Conservation (phyloP, 2,329 filamentous ascomycete species). For the Cladosporium velox region DNA sequence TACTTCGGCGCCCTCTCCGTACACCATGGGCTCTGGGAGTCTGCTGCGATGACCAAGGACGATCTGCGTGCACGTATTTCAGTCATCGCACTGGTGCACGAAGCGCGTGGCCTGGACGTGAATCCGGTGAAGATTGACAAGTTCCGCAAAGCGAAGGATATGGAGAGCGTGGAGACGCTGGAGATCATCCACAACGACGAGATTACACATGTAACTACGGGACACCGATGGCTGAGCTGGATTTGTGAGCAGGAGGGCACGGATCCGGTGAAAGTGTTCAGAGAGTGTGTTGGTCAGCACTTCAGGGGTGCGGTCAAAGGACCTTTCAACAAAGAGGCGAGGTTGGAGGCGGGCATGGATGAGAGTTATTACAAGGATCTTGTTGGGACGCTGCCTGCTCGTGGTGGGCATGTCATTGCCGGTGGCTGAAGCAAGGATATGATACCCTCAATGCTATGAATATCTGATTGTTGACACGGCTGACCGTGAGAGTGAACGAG, state of each 20-base stretch:
- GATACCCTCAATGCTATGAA: background rate
- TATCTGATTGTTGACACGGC: background rate
- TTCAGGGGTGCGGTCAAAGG: conserved; percentile 24
- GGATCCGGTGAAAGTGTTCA: conserved; percentile 24
- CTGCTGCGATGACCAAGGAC: conserved; percentile 20
- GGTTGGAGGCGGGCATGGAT: conserved; percentile 23
- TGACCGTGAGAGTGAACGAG: background rate
- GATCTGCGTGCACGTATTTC: conserved; percentile 24
- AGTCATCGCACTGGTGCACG: conserved; percentile 24
- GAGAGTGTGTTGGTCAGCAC: conserved; percentile 18
- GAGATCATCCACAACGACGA: conserved; percentile 24
- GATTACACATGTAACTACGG: conserved; percentile 25
- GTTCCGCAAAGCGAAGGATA: conserved; percentile 23
- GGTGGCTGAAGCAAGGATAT: conserved; percentile 16
- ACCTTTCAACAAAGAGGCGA: conserved; percentile 24
- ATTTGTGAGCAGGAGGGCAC: conserved; percentile 23
- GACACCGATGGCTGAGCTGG: conserved; percentile 25
- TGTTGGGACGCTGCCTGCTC: conserved; percentile 11
- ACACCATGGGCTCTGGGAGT: conserved; percentile 25
- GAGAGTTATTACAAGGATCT: conserved; percentile 23
- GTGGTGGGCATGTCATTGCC: conserved; percentile 22
- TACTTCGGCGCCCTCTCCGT: conserved; percentile 24
- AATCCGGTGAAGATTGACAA: conserved; percentile 23
- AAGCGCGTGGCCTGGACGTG: conserved; percentile 24
- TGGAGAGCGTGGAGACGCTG: conserved; percentile 23